A percentile compares a stretch with the other conserved stretches of the same genome.
Conservation (phyloP, 73 alveolate genomes). For the Stentor coeruleus region DNA sequence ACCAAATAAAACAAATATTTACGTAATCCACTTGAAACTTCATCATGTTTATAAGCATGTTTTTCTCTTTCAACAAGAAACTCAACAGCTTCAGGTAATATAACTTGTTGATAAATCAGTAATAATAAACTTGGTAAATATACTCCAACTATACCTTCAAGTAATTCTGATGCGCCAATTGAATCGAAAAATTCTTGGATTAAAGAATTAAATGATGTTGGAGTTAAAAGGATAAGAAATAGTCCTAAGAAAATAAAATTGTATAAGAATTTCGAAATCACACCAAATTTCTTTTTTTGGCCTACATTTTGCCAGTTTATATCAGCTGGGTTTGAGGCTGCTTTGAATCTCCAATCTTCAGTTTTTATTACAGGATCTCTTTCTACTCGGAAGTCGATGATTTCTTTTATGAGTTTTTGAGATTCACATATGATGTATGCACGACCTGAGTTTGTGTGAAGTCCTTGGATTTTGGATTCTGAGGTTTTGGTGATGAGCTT, state of each 20-base stretch:
- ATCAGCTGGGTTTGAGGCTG: neutral
- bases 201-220: neutral
- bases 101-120: conserved; percentile 12
- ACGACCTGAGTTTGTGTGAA: neutral
- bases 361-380: neutral
- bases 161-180: neutral
- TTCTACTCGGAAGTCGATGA: neutral
- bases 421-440: neutral
- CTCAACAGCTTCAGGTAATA: conserved; percentile 8
- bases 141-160: neutral
- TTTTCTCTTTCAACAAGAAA: neutral
- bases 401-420: neutral
- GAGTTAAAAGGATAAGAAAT: conserved; percentile 19
- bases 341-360: neutral
- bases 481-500: neutral
- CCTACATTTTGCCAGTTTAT: conserved; percentile 9
- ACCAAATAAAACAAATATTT: conserved; percentile 12
- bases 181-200: neutral
- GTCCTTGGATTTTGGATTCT: neutral
- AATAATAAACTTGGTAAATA: neutral
- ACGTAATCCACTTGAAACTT: neutral
- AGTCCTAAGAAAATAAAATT: neutral
- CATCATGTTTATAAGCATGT: neutral
- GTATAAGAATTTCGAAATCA: neutral
- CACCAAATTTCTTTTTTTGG: neutral